A percentile compares a stretch with the other conserved stretches of the same genome.
These are phyloP conservation scores for Prunus mongolica DNA, from an alignment of 306 rosid species.

Conservation along the genomic window DNA sequence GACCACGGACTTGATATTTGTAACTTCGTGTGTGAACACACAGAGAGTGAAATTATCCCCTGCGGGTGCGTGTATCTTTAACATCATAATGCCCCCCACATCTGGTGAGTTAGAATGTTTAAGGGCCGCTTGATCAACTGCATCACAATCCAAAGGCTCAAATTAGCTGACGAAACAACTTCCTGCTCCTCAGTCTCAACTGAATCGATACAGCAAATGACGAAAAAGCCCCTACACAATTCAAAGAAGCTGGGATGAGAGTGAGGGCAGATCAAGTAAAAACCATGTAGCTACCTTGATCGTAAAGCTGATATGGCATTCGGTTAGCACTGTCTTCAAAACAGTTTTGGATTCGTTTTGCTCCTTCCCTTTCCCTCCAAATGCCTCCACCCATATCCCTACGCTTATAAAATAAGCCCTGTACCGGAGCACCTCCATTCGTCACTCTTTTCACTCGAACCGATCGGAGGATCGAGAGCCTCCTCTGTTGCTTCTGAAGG, in stretches of 20 bases:
- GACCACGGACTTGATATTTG: background rate
- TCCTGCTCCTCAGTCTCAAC: background rate
- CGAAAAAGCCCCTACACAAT: background rate
- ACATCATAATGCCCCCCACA: background rate
- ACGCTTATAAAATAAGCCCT: conserved; percentile 2
- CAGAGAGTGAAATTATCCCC: background rate
- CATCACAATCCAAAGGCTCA: background rate
- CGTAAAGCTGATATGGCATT: conserved; percentile 12
- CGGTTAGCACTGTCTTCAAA: conserved; percentile 17
- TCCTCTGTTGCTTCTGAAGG: background rate
- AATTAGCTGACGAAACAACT: background rate
- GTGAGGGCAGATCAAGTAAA: background rate
- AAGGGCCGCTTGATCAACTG: background rate
- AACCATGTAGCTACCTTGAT: background rate
- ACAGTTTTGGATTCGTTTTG: conserved; percentile 19
- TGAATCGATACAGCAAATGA: background rate
- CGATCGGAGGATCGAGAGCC: background rate
- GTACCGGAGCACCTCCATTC: conserved; percentile 12
- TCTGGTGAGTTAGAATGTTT: background rate
- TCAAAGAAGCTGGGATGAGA: background rate
- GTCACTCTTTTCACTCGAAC: conserved; percentile 8
- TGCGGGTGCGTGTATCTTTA: background rate
- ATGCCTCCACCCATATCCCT: conserved; percentile 7
- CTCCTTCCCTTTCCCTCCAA: conserved; percentile 24
- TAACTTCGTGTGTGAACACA: background rate